phyloP scores from a whole-genome alignment of 345 rosid species.

The Excoecaria agallocha region DNA sequence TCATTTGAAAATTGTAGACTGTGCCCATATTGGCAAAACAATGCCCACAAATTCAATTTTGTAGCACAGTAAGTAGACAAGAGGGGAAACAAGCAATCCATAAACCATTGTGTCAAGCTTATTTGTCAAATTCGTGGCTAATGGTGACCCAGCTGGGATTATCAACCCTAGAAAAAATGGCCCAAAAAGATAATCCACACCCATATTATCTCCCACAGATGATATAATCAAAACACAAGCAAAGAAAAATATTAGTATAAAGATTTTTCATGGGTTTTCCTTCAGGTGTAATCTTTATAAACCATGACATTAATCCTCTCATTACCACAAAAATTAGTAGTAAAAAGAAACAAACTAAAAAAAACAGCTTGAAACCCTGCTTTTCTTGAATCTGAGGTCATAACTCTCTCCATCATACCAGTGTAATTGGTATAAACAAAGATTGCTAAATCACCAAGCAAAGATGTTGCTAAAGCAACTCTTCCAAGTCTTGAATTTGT shows the following conservation, averaged over 20 bases:
- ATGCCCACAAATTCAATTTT: slow-evolving; percentile 17
- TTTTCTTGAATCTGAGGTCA: not conserved
- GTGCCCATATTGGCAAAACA: not conserved
- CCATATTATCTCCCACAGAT: slow-evolving; percentile 25
- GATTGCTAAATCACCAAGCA: slow-evolving; percentile 20
- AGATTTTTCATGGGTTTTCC: slow-evolving; percentile 22
- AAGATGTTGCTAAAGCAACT: slow-evolving; percentile 35
- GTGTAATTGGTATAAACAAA: not conserved
- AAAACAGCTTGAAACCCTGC: not conserved
- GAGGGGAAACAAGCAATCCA: slow-evolving; percentile 32
- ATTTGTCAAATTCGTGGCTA: slow-evolving; percentile 22
- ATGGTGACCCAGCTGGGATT: slow-evolving; percentile 37
- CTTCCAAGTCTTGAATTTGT: slow-evolving; percentile 36
- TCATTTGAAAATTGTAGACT: not conserved
- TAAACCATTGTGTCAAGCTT: slow-evolving; percentile 27
- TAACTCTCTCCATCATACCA: not conserved
- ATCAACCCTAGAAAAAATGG: slow-evolving; percentile 34
- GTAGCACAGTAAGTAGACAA: slow-evolving; percentile 14
- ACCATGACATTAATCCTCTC: slow-evolving; percentile 20
- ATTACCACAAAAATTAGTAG: slow-evolving; percentile 4
- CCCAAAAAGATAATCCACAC: slow-evolving; percentile 19
- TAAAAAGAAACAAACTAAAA: not conserved
- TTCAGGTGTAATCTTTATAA: slow-evolving; percentile 31
- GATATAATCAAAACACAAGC: slow-evolving; percentile 10
- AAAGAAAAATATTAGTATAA: not conserved